These are phyloP conservation scores for Adiantum capillusveneris DNA, from an alignment of 75 land plant genomes.

Conservation along the genomic window DNA sequence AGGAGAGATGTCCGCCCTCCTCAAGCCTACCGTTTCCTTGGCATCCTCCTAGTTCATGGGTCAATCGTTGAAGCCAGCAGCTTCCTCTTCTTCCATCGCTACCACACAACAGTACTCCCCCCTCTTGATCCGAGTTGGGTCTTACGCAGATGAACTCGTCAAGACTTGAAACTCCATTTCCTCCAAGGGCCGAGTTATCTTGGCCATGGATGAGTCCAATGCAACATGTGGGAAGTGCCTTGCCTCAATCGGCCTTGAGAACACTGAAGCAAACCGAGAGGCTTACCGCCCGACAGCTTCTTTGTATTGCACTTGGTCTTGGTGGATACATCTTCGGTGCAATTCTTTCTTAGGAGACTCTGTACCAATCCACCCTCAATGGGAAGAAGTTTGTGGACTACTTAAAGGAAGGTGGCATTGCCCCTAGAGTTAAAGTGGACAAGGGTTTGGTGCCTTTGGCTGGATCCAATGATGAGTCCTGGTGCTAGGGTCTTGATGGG, in stretches of 20 bases:
- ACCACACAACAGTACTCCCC: conserved; percentile 2
- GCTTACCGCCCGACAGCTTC: conserved; percentile 64
- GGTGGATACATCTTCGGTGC: conserved; percentile 71
- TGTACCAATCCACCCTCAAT: conserved; percentile 56
- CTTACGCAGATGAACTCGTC: conserved; percentile 78
- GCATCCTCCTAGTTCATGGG: conserved; percentile 23
- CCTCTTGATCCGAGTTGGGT: conserved; percentile 44
- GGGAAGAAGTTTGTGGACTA: conserved; percentile 69
- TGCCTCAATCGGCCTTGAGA: conserved; percentile 68
- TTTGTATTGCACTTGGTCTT: conserved; percentile 49
- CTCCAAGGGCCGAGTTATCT: conserved; percentile 57
- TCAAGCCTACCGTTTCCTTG: conserved; percentile 19
- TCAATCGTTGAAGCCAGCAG: conserved; percentile 11
- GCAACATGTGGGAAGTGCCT: conserved; percentile 65
- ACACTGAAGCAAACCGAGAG: conserved; percentile 74
- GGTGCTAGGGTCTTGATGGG: conserved; percentile 91
- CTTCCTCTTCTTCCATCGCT: conserved; percentile 15
- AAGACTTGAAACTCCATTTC: conserved; percentile 73
- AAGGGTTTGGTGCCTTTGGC: conserved; percentile 75
- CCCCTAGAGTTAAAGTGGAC: conserved; percentile 73
- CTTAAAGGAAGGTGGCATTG: conserved; percentile 46
- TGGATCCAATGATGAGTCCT: conserved; percentile 77
- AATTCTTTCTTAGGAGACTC: conserved; percentile 71
- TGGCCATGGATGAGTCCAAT: conserved; percentile 77
- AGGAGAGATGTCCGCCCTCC: conserved; percentile 4